Conservation (phyloP, 306 rosid species). For the Cucurbita argyrosperma region DNA sequence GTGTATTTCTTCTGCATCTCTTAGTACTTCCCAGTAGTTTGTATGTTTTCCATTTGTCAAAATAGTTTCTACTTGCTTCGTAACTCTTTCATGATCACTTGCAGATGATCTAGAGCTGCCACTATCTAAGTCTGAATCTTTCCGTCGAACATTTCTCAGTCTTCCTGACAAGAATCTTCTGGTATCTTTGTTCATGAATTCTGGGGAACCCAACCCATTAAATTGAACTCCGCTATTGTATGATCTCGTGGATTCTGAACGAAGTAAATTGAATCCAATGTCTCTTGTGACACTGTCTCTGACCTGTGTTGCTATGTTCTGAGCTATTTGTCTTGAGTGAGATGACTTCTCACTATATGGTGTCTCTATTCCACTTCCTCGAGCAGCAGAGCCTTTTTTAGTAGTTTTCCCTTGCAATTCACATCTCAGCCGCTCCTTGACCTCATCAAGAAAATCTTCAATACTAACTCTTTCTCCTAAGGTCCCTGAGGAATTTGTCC, state of each 20-base stretch:
- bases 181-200: slow-evolving; percentile 54
- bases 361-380: slow-evolving; percentile 79
- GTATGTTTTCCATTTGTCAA: slow-evolving; percentile 15
- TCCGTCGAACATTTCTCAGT: slow-evolving; percentile 37
- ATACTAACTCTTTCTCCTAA: slow-evolving; percentile 52
- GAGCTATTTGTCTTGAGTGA: slow-evolving; percentile 59
- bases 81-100: slow-evolving; percentile 26
- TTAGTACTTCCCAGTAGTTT: slow-evolving; percentile 28
- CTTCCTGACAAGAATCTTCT: slow-evolving; percentile 54
- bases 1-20: slow-evolving; percentile 36
- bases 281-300: slow-evolving; percentile 63
- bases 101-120: slow-evolving; percentile 31
- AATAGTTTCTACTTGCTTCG: slow-evolving; percentile 19
- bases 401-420: slow-evolving; percentile 62
- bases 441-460: slow-evolving; percentile 91
- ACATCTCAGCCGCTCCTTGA: slow-evolving; percentile 62
- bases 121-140: slow-evolving; percentile 28
- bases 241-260: slow-evolving; percentile 65
- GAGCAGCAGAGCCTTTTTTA: slow-evolving; percentile 38
- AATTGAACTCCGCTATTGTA: slow-evolving; percentile 45
- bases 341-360: slow-evolving; percentile 62
- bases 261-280: slow-evolving; percentile 32
- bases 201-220: slow-evolving; percentile 44
- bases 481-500: slow-evolving; percentile 42
- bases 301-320: slow-evolving; percentile 57